Base-by-base conservation (phyloP, 2,329 filamentous ascomycete species). In the Bertia moriformis region DNA sequence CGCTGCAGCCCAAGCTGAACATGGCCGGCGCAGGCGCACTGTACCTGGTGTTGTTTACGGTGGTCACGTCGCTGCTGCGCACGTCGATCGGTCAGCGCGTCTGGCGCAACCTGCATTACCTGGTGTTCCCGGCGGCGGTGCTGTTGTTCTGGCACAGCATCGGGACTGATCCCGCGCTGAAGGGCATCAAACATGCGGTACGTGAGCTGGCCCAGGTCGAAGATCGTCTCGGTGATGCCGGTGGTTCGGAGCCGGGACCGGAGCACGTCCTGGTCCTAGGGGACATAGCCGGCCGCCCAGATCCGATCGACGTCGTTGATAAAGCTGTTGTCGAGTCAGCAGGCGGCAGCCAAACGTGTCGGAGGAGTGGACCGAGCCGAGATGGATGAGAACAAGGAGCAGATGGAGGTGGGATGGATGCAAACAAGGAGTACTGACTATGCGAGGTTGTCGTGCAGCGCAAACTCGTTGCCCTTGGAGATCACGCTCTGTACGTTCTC, bases 111-210 rank as follows among this genome's bases (percentile, higher is more conserved):
- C n/a, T n/a, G n/a, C n/a, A n/a, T n/a, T n/a, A n/a, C n/a, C n/a
- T n/a, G n/a, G n/a, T n/a, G n/a, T n/a, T n/a, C n/a, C n/a, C n/a
- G n/a, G n/a, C n/a, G n/a, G n/a, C n/a, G n/a, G n/a, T n/a, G n/a
- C n/a, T n/a, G n/a, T n/a, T n/a, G n/a, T n/a, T n/a, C n/a, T n/a
- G n/a, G n/a, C n/a, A n/a, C n/a, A n/a, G n/a, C n/a, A n/a, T n/a
- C n/a, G n/a, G n/a, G n/a, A 56, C 87, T 87, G n/a, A n/a, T n/a
- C n/a, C n/a, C n/a, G n/a, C n/a, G n/a, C n/a, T n/a, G n/a, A n/a
- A n/a, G n/a, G 37, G 93, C 87, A 52, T 94, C 87, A 59, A 93
- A 93, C 87, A 96, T 95, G 51, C 87, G 82, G 62, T 95, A 95
- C 46, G 87, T 93, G 50, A 95, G 72, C 52, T 89, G 81, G 44